These are phyloP conservation scores for Populus ilicifolia DNA, from an alignment of 345 rosid genomes.

Conservation along the genomic window DNA sequence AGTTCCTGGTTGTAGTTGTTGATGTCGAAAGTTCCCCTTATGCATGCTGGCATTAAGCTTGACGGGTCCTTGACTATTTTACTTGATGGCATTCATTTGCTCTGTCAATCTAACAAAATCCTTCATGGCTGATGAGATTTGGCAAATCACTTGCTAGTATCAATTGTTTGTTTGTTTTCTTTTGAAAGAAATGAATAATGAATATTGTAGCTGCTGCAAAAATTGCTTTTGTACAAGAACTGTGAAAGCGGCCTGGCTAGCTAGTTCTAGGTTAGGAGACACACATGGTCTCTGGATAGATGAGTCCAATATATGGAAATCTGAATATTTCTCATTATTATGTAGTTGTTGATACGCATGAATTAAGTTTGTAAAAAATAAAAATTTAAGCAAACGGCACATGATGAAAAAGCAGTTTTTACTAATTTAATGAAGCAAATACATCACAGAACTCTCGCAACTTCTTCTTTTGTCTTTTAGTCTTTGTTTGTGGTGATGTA, in stretches of 20 bases:
- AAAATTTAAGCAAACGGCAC: not conserved
- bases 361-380: not conserved
- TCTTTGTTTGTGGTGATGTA: not conserved
- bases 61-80: not conserved
- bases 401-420: not conserved
- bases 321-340: too few relatives aligned
- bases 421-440: not conserved
- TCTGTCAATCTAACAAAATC: too few relatives aligned
- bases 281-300: too few relatives aligned
- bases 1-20: not conserved
- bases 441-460: too few relatives aligned
- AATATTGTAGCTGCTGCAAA: too few relatives aligned
- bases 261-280: too few relatives aligned
- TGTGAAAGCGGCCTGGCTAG: too few relatives aligned
- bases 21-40: not conserved
- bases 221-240: too few relatives aligned
- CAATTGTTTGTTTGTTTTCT: too few relatives aligned
- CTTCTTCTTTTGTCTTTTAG: not conserved
- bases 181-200: too few relatives aligned
- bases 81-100: not conserved
- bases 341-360: too few relatives aligned
- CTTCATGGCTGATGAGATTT: not conserved
- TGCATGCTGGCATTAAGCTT: not conserved
- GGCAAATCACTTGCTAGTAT: not conserved
- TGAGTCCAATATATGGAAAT: too few relatives aligned